These are phyloP conservation scores for Aspergillus fructus DNA, from an alignment of 2,329 filamentous ascomycete species.

Conservation along the genomic window DNA sequence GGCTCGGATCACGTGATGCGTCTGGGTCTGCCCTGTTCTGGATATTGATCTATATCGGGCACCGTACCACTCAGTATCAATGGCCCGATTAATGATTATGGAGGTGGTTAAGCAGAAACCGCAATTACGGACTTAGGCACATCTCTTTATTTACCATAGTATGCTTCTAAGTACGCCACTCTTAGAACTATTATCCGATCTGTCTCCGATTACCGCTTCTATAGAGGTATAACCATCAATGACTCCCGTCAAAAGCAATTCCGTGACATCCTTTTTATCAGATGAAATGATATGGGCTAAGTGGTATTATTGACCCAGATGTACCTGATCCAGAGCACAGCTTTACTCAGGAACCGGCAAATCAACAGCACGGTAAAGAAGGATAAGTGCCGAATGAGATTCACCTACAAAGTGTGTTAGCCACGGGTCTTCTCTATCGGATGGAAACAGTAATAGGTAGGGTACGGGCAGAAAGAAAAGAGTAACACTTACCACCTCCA, in stretches of 20 bases:
- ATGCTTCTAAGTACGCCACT: background rate
- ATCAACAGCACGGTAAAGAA: constrained; percentile 52
- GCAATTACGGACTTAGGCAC: too few species aligned
- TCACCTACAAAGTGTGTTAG: constrained; percentile 40
- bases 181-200: too few species aligned
- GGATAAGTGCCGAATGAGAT: constrained; percentile 51
- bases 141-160: too few species aligned
- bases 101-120: too few species aligned
- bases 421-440: background rate
- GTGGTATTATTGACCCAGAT: background rate
- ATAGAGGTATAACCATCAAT: background rate
- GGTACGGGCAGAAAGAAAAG: constrained; percentile 1
- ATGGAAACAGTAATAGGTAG: background rate
- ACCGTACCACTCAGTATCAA: too few species aligned
- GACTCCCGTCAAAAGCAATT: background rate
- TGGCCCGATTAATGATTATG: too few species aligned
- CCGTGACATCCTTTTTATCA: background rate
- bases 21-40: background rate
- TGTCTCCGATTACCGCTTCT: background rate
- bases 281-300: background rate
- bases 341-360: constrained; percentile 38
- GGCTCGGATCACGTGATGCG: background rate
- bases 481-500: constrained; percentile 67
- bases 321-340: background rate
- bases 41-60: background rate